Evolutionary conservation across 2,329 filamentous ascomycete genomes (phyloP), one percentile per base, ranked within the genome.

Genomic region (Aspergillus tanneri): DNA sequence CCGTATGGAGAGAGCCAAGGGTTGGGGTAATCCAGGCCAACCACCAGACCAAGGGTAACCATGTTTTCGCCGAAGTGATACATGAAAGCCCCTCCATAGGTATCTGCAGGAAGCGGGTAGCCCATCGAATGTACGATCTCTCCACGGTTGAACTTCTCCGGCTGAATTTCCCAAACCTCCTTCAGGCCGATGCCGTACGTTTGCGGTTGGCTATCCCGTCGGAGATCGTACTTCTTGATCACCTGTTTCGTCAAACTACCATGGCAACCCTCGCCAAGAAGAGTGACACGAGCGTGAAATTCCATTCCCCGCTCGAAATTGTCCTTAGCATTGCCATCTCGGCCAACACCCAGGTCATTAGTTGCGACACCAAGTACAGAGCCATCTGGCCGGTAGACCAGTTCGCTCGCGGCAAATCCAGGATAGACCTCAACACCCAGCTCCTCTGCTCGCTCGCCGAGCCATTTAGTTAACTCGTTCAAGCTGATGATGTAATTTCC

Each of bases 21-120:
- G 72, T 99, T 99, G 34, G 88, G 80, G 69, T 99, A 99, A 76
- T 99, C 93, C 45, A 99, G 80, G 19, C 91, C 91, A 28, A 95
- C 88, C 9, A 99, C 93, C 14, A 97, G 78, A 19, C 93, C 93
- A 47, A 99, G 79, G 58, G 85, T 90, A 51, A 99, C 92, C 61
- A 97, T 81, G 71, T 97, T 99, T 61, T 99, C 92, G 28, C 91
- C 93, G 70, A 97, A 99, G 71, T 99, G 93, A 66, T 99, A 99
- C 88, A 99, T 91, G 85, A 90, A 99, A n/a, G 88, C 90, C 57
- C 93, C 93, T 58, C 93, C 93, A 67, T 99, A 99, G 7, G 91
- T 93, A 66, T 97, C 87, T 60, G 79, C 83, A 12, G 90, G 83
- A 36, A 99, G 74, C 16, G 93, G 93, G 64, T 95, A 97, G 16